These are phyloP conservation scores for Russula sp. DNA, from an alignment of 768 basidiomycete genomes.

Conservation along the genomic window DNA sequence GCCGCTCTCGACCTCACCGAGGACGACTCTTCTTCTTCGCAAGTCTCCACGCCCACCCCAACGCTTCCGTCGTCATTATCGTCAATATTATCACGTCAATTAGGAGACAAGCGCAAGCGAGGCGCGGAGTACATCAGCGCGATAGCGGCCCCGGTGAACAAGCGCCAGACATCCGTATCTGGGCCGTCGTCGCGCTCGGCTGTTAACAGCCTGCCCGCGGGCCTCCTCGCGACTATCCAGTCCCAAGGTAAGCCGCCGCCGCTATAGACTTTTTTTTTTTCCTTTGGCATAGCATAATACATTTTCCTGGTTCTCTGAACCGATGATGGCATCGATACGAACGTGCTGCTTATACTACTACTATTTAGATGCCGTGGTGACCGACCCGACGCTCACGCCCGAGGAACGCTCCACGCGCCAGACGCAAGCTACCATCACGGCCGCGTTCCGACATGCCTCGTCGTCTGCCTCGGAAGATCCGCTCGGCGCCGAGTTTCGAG, in stretches of 20 bases:
- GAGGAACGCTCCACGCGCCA: slow-evolving; percentile 7
- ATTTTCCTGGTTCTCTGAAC: background rate
- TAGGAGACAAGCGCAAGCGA: slow-evolving; percentile 15
- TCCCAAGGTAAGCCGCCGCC: slow-evolving; percentile 8
- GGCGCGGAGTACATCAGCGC: background rate
- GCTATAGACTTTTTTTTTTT: background rate
- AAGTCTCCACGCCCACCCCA: too few relatives aligned
- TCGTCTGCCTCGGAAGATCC: background rate
- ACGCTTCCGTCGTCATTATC: background rate
- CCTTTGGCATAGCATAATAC: background rate
- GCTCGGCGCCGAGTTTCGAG: slow-evolving; percentile 28
- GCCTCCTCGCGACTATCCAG: slow-evolving; percentile 14
- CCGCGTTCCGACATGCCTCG: background rate
- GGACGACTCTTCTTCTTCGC: background rate
- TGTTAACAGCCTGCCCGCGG: slow-evolving; percentile 3
- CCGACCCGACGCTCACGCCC: slow-evolving; percentile 2
- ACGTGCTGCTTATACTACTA: background rate
- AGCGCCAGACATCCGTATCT: background rate
- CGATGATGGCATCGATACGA: background rate
- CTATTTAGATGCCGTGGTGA: slow-evolving; percentile 3
- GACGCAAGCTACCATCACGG: background rate
- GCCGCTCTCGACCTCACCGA: slow-evolving; percentile 19
- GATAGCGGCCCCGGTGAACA: slow-evolving; percentile 6
- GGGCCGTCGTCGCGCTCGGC: background rate
- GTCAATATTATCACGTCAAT: background rate